Percentiles rank a stretch among this genome's conserved stretches.
Evolutionary conservation across 2,329 filamentous ascomycete genomes (phyloP).

Genomic region (Incumbomyces delicatus): DNA sequence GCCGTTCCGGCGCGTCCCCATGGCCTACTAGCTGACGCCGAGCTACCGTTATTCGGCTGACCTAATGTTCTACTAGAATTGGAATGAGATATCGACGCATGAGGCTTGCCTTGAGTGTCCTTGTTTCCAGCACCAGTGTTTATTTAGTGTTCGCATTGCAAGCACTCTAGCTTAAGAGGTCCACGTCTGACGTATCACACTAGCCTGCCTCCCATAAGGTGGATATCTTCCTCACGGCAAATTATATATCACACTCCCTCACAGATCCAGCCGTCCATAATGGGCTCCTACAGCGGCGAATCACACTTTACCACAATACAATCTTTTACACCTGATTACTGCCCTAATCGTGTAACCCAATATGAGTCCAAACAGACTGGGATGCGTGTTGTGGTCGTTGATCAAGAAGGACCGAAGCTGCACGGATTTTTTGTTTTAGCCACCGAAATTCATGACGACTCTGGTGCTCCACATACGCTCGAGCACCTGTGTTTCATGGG

Average conservation of each 20-base stretch:
- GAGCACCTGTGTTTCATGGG: conserved; percentile 82
- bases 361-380: conserved; percentile 94
- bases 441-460: conserved; percentile 96
- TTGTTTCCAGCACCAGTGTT: background rate
- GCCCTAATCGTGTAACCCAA: conserved; percentile 76
- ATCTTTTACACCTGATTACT: conserved; percentile 81
- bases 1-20: no score
- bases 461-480: conserved; percentile 79
- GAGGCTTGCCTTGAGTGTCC: background rate
- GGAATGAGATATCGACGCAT: background rate
- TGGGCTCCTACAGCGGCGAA: conserved; percentile 5
- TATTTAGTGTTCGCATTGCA: background rate
- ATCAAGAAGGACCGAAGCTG: conserved; percentile 88
- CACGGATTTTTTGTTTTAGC: conserved; percentile 91
- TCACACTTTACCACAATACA: conserved; percentile 72
- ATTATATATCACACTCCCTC: background rate
- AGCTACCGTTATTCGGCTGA: no score
- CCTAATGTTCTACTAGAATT: no score
- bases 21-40: no score
- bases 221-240: background rate
- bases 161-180: background rate
- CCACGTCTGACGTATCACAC: background rate
- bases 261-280: background rate
- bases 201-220: background rate
- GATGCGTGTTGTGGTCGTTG: conserved; percentile 86